A percentile compares a stretch with the other conserved stretches of the same genome.
These are phyloP conservation scores for Pneumocystis oryctolagi DNA, from an alignment of 1,139 yeast genomes.

Conservation along the genomic window DNA sequence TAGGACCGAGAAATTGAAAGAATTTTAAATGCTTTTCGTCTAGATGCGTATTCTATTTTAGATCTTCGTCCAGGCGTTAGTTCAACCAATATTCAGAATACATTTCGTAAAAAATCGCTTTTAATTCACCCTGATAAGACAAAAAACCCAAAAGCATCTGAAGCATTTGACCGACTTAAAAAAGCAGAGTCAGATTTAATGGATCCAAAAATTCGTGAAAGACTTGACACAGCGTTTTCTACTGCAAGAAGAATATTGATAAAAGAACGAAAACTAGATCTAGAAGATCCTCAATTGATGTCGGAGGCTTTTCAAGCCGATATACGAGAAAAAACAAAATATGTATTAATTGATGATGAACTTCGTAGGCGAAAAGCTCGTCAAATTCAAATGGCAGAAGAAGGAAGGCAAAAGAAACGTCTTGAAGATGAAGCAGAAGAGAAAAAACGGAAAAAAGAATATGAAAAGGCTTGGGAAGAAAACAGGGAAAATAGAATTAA, in stretches of 20 bases:
- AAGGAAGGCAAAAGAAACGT: slow-evolving; percentile 29
- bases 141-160: slow-evolving; percentile 39
- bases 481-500: slow-evolving; percentile 43
- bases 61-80: slow-evolving; percentile 39
- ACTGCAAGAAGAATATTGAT: slow-evolving; percentile 32
- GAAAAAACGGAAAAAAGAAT: slow-evolving; percentile 26
- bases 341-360: slow-evolving; percentile 32
- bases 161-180: slow-evolving; percentile 42
- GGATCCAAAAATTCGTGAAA: slow-evolving; percentile 24
- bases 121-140: slow-evolving; percentile 59
- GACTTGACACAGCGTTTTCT: slow-evolving; percentile 29
- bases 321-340: slow-evolving; percentile 31
- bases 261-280: slow-evolving; percentile 32
- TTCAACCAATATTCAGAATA: slow-evolving; percentile 29
- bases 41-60: slow-evolving; percentile 43
- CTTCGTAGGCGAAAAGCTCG: slow-evolving; percentile 28
- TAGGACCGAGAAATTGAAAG: slow-evolving; percentile 43
- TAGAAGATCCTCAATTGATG: slow-evolving; percentile 28
- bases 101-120: slow-evolving; percentile 44
- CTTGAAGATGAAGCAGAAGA: slow-evolving; percentile 25
- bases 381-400: slow-evolving; percentile 27
- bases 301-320: slow-evolving; percentile 27
- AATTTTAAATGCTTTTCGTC: slow-evolving; percentile 33
- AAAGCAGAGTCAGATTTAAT: slow-evolving; percentile 27
- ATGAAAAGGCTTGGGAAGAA: slow-evolving; percentile 46